Base-by-base conservation (phyloP, 306 rosid species). In the Cucurbita pepo region DNA sequence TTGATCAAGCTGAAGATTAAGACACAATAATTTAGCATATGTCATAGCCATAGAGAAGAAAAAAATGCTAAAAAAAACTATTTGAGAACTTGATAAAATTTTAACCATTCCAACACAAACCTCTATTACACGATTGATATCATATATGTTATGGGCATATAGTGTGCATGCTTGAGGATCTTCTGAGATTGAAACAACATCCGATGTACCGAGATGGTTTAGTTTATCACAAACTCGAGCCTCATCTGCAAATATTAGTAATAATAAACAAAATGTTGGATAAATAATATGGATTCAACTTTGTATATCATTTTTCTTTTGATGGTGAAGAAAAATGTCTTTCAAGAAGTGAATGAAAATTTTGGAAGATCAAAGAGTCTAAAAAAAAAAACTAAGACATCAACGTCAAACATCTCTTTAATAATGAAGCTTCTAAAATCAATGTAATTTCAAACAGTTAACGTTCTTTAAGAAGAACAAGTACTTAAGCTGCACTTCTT, bases 91-190 rank as follows among this genome's bases (percentile, higher is more conserved):
- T 18, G 12, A 58, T 62, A 14, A 57, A 47, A 53, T 18, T 41
- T n/a, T 36, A 15, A n/a, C 22, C 74, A 19, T 8, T 15, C n/a
- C 64, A 72, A 51, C 73, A 85, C 91, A 78, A 77, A 88, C 97
- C 97, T 92, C 97, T 44, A 83, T 77, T 47, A 92, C 85, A 73
- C 82, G 83, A 54, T 48, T 75, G 3, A 72, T 86, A 15, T 60
- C 70, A 83, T 92, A 86, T 57, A 92, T 90, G 57, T 88, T 88
- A 58, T 87, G 82, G 67, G 91, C 97, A 72, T 90, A 90, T 80
- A 79, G 70, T 77, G 92, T 85, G 87, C 97, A 92, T 18, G 81
- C 77, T 76, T 64, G 87, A 79, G 87, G 83, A 75, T 92, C 89
- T 75, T 81, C 86, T 62, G 83, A 22, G 77, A 83, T 83, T 57